Evolutionary conservation across 2,329 filamentous ascomycete species (phyloP), one percentile per base, ranked within the genome.

Genomic region (Colletotrichum sp.): DNA sequence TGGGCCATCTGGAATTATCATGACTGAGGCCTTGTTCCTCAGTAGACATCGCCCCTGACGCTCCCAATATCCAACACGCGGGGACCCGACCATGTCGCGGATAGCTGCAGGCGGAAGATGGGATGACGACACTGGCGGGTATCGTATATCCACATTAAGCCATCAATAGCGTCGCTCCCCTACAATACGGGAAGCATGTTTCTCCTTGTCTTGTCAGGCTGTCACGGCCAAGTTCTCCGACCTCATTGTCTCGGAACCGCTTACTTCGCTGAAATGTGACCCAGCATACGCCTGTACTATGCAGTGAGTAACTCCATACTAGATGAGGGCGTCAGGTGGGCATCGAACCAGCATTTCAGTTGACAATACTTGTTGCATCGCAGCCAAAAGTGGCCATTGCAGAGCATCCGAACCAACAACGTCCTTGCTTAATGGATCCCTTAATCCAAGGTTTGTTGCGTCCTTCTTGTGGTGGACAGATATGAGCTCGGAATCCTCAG

Each of bases 91-190:
- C 39, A 21, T 52, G 18, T 68, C 65, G 44, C 72, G 62, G 66
- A 52, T 67, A 30, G 30, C 52, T 63, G 71, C 72, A 76, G 60
- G 28, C 52, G 39, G 44, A 28, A 75, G 67, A 55, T 75, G 67
- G 52, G 26, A 76, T 76, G 75, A 76, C 75, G 75, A 76, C 75
- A 75, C 39, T 55, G 49, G 24, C 60, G 66, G 66, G 62, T 71
- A 49, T 26, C 21, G 60, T 28, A n/a, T 16, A 39, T 71, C 66
- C 75, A 67, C 66, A 62, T 60, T 28, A n/a, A 62, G 52, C 71
- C 66, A 70, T 66, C 62, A 12, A 32, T 26, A 32, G 18, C 39
- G 52, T 36, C 44, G 36, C 28, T 60, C 34, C 8, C 34, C 44
- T 57, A 26, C 59, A 52, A 64, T n/a, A 62, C 6, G n/a, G 44